Evolutionary conservation across 2,329 filamentous ascomycete genomes (phyloP), one percentile per base, ranked within the genome.

Genomic region (Pseudogymnoascus sp.): DNA sequence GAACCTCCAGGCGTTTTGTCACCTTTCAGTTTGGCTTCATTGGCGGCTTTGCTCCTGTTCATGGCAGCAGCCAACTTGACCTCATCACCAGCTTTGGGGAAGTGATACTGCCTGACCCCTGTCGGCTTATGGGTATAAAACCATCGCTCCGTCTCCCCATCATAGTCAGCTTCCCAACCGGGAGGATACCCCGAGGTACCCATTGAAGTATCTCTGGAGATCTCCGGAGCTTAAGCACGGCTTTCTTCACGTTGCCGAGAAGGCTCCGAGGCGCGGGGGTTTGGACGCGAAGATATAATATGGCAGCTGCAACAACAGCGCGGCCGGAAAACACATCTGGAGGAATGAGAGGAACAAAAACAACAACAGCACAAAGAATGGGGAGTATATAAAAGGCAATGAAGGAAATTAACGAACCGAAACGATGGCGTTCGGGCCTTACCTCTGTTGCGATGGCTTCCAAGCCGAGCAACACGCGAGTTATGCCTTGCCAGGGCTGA

Each of bases 11-110:
- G 7, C 14, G 22, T 30, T 11, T 50, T 50, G 47, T 5, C 18
- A 7, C 14, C 28, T 33, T 33, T 54, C n/a, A 12, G n/a, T 16
- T 54, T 50, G 43, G 43, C 4, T 30, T 50, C 16, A 14, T 33
- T 20, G 47, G 28, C 47, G 18, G 28, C 28, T 11, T 54, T 54
- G 28, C 28, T 33, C 16, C 28, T 54, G 47, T 11, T 54, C 28
- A 54, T 33, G 6, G 47, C 47, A 54, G 47, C 47, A 33, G 47
- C 47, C 28, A 54, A 33, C 28, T 54, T 25, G 47, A 54, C 47
- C 57, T 63, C 62, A 62, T 63, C 62, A 25, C 62, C 62, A 47
- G 60, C 43, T 22, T 62, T 63, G 22, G 62, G 62, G n/a, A 63
- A 62, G 41, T 57, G 57, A 35, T 57, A 62, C 43, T 63, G 62